Conservation (phyloP, 169 alveolate genomes). For the Perkinsus chesapeaki region DNA sequence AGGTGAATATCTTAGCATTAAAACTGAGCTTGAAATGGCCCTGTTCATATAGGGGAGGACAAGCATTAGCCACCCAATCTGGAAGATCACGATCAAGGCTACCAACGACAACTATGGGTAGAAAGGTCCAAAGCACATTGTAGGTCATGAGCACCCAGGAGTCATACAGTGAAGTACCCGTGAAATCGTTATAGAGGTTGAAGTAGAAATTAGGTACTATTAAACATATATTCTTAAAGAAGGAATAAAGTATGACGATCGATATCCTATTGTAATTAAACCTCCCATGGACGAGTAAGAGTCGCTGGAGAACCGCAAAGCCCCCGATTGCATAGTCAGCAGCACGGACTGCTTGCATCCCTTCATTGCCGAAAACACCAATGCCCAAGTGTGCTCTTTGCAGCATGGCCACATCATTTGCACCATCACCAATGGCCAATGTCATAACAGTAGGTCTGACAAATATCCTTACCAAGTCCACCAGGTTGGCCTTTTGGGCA, state of each 20-base stretch:
- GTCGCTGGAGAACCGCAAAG: slow-evolving; percentile 33
- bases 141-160: slow-evolving; percentile 68
- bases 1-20: neutral
- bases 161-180: slow-evolving; percentile 69
- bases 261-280: slow-evolving; percentile 58
- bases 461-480: slow-evolving; percentile 56
- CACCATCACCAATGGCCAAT: slow-evolving; percentile 96
- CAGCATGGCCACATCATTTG: slow-evolving; percentile 97
- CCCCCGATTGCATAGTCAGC: slow-evolving; percentile 41
- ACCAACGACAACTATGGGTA: slow-evolving; percentile 54
- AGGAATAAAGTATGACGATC: slow-evolving; percentile 69
- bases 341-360: slow-evolving; percentile 72
- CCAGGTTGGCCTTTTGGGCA: slow-evolving; percentile 78
- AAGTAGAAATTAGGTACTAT: slow-evolving; percentile 40
- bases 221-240: slow-evolving; percentile 69
- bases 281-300: slow-evolving; percentile 64
- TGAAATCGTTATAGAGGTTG: slow-evolving; percentile 46
- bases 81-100: neutral
- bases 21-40: neutral
- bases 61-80: neutral
- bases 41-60: neutral
- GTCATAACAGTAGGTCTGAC: slow-evolving; percentile 47
- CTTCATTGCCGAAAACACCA: slow-evolving; percentile 89
- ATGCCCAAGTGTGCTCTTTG: slow-evolving; percentile 86
- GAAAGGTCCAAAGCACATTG: slow-evolving; percentile 63